Base-by-base conservation (phyloP, 176 grass and related monocot genomes). In the Poa annua region DNA sequence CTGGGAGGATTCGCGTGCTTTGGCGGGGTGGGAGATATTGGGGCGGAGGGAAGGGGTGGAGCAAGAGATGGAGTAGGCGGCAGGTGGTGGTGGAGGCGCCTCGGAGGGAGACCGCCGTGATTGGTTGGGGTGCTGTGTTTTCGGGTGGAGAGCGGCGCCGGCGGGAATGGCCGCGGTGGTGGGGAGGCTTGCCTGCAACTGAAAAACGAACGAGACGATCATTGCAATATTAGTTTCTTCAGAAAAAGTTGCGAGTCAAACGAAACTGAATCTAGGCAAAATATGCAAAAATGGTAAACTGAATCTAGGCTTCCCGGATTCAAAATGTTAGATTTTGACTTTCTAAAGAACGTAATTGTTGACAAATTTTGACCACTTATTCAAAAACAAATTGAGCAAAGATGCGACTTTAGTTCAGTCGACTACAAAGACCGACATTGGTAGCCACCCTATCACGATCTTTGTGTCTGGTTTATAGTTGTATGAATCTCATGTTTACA, bases 111-210 rank as follows among this genome's bases (percentile, higher is more conserved):
- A 44, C 6, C 22, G 72, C 8, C 13, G 86, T 60, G 59, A n/a
- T n/a, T n/a, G 67, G 20, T 15, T 44, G 16, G 12, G 11, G 55
- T 25, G 52, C 9, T 34, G 57, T 66, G 72, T 63, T 67, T 57
- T 29, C 2, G 3, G 13, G 47, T 75, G 81, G 38, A 61, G 75
- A 48, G 53, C 67, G 41, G 80, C 54, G 20, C 71, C 82, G 87
- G 57, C 67, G 63, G 83, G 44, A 55, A 65, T 81, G 55, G 78
- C 79, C 73, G 66, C 56, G 15, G 76, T 63, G 83, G 59, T 36
- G 16, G 70, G 71, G 80, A 74, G 48, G 38, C 42, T 88, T 45
- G 36, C 80, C 86, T 88, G 92, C 24, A 85, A 45, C 78, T 73
- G 75, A 63, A 63, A 48, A 6, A 35, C 17, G 7, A 76, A 53